Evolutionary conservation across 768 basidiomycete species (phyloP), one percentile per base, ranked within the genome.

Genomic region (Ramaria sp.): DNA sequence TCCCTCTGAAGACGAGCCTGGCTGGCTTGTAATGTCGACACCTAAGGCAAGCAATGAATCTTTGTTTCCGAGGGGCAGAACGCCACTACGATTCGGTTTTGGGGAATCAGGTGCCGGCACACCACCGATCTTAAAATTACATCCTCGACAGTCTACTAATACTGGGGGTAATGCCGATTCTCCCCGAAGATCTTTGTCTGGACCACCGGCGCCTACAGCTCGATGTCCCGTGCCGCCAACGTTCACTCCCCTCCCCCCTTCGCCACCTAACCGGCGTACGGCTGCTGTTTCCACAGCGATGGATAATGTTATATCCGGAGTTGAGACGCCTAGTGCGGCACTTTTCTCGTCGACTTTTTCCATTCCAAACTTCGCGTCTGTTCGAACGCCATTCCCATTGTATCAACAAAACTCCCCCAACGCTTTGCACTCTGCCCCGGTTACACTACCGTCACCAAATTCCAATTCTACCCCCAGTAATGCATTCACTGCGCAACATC

Each of bases 131-230:
- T 20, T 16, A 22, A 37, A 32, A 22, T 18, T 18, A 28, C 25
- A 57, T 68, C 70, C 56, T 66, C 73, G 63, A 62, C 74, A 52
- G 61, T 70, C 75, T 59, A 81, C 78, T 77, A 79, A 76, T 83
- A 72, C 70, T 84, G 83, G 65, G 78, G 82, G 81, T 27, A 71
- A 65, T 2, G 58, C 66, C 57, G 67, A 67, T 49, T 61, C 66
- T 18, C 65, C 63, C 20, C 64, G 69, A 32, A 58, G 69, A 30
- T 69, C 69, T 5, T 62, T 62, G 50, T 70, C 69, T 0, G 69
- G 69, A 16, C 69, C 69, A 7, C 62, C 61, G 36, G 59, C 60
- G 47, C 56, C 58, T 57, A 18, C 32, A n/a, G 53, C 43, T 5
- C 18, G 42, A 44, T 55, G 43, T 59, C 57, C 62, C 13, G 57